phyloP scores from a whole-genome alignment of 345 rosid genomes.

The Sisymbrium altissimum region DNA sequence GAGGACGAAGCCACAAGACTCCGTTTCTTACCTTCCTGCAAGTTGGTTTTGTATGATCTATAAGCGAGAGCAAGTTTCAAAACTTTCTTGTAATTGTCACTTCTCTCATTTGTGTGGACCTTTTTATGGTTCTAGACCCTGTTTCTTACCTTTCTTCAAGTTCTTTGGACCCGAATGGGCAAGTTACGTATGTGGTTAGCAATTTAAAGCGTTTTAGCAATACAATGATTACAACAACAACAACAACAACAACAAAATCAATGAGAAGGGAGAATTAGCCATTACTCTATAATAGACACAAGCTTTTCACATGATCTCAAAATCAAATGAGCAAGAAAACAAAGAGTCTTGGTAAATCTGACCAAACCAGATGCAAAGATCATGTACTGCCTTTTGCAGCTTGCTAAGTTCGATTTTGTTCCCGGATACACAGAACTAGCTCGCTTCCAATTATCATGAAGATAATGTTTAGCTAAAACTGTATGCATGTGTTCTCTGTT shows the following conservation, averaged over 20 bases:
- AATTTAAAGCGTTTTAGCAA: neutral
- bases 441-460: neutral
- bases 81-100: too few species aligned
- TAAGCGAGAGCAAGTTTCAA: too few species aligned
- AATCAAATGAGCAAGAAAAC: neutral
- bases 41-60: too few species aligned
- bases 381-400: neutral
- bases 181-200: neutral
- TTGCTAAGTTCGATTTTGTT: neutral
- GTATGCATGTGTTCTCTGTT: too few species aligned
- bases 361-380: neutral
- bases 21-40: neutral
- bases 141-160: neutral
- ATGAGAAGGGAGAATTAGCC: neutral
- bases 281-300: neutral
- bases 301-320: neutral
- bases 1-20: slow-evolving; percentile 10
- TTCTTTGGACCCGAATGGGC: neutral
- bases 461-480: neutral
- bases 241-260: too few species aligned
- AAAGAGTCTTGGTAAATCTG: neutral
- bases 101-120: too few species aligned
- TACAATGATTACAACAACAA: neutral
- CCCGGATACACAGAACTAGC: neutral
- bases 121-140: neutral